A percentile compares a stretch with the other conserved stretches of the same genome.
Conservation (phyloP, 208 protist species). For the Leishmania major region DNA sequence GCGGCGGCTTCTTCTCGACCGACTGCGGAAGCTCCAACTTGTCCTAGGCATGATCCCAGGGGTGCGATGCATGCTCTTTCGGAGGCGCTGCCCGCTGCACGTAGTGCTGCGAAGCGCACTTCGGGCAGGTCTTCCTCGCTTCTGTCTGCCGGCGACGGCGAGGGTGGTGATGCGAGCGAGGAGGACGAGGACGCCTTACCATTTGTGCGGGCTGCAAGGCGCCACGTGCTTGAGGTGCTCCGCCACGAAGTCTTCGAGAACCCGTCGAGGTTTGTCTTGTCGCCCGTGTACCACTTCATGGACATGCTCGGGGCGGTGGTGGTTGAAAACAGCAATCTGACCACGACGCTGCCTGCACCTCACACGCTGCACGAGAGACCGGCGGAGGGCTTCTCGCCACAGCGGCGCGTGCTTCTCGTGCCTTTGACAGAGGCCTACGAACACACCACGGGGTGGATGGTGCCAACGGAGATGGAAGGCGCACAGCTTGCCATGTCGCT, state of each 20-base stretch:
- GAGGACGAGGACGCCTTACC: not conserved
- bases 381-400: constrained; percentile 41
- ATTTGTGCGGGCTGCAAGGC: constrained; percentile 48
- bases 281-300: constrained; percentile 66
- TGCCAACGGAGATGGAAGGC: constrained; percentile 59
- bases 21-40: not conserved
- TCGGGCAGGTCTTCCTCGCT: not conserved
- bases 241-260: constrained; percentile 78
- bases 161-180: not conserved
- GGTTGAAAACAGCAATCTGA: constrained; percentile 55
- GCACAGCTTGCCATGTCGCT: constrained; percentile 57
- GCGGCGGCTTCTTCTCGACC: not conserved
- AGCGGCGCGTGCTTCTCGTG: constrained; percentile 70
- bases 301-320: constrained; percentile 77
- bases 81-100: not conserved
- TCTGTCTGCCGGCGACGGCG: not conserved
- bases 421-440: constrained; percentile 57
- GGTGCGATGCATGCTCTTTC: not conserved
- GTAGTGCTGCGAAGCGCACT: no score
- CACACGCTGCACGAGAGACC: constrained; percentile 42
- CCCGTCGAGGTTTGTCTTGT: constrained; percentile 50
- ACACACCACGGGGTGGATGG: constrained; percentile 76
- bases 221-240: constrained; percentile 58
- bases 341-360: constrained; percentile 65
- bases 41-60: not conserved